Evolutionary conservation across 768 basidiomycete genomes (phyloP).

Genomic region (Boletus eberwhitei): DNA sequence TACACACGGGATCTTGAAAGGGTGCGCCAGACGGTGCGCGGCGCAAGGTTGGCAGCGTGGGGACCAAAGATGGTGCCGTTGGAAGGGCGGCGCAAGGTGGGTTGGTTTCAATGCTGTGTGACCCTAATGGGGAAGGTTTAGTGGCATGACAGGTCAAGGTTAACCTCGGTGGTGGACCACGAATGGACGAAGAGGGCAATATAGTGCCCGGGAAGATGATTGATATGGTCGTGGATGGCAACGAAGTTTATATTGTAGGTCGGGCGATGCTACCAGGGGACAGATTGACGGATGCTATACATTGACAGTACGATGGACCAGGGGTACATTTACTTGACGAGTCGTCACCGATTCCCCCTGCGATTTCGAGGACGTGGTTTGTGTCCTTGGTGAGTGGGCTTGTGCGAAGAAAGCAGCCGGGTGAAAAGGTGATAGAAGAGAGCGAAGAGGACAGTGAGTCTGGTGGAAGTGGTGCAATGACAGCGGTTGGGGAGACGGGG

Average conservation of each 20-base stretch:
- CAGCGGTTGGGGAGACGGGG: constrained; percentile 17
- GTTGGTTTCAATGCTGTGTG: constrained; percentile 9
- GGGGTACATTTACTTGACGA: constrained; percentile 59
- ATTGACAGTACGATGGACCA: constrained; percentile 53
- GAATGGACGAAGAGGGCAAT: constrained; percentile 56
- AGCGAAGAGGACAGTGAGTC: constrained; percentile 43
- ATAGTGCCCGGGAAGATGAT: constrained; percentile 48
- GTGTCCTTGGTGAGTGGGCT: constrained; percentile 38
- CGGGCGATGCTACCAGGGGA: constrained; percentile 9
- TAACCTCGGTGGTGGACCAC: constrained; percentile 54
- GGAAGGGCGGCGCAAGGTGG: constrained; percentile 67
- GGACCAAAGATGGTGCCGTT: constrained; percentile 68
- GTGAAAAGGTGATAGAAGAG: constrained; percentile 28
- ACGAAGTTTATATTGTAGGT: constrained; percentile 73
- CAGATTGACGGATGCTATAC: constrained; percentile 6
- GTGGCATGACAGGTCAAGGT: constrained; percentile 59
- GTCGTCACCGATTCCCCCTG: constrained; percentile 55
- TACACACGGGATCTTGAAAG: constrained; percentile 68
- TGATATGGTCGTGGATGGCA: constrained; percentile 80
- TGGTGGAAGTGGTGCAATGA: constrained; percentile 43
- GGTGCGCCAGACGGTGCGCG: constrained; percentile 55
- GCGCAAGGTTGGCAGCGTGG: constrained; percentile 78
- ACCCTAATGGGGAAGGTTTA: constrained; percentile 4
- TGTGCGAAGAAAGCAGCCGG: constrained; percentile 15
- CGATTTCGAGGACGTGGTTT: constrained; percentile 69